phyloP scores from a whole-genome alignment of 495 filamentous ascomycete genomes.

The Lophiostoma macrostomum region DNA sequence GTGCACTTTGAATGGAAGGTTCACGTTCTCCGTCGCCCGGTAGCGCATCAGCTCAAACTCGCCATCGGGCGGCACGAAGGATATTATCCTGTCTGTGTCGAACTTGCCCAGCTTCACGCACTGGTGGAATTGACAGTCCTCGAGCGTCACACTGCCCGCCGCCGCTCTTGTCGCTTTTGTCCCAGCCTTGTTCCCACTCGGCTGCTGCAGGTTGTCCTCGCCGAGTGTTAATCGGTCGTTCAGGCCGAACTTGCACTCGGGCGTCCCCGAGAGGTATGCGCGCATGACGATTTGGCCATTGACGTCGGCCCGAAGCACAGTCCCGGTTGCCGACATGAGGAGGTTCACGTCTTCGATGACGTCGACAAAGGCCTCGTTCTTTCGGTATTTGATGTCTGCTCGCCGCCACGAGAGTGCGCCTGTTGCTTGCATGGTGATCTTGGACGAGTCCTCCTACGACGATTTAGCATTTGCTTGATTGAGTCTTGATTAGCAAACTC shows the following conservation, averaged over 20 bases:
- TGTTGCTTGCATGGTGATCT: slow-evolving; percentile 99
- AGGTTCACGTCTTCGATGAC: slow-evolving; percentile 99
- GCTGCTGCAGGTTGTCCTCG: slow-evolving; percentile 63
- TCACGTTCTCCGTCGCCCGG: slow-evolving; percentile 98
- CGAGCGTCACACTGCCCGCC: slow-evolving; percentile 90
- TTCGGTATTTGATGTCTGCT: slow-evolving; percentile 96
- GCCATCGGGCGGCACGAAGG: slow-evolving; percentile 95
- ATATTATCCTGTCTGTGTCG: slow-evolving; percentile 95
- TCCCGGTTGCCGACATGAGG: slow-evolving; percentile 93
- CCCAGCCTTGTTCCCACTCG: slow-evolving; percentile 65
- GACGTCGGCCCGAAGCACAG: slow-evolving; percentile 93
- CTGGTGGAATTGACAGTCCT: slow-evolving; percentile 99
- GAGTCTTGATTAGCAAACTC: not conserved
- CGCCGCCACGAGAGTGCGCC: slow-evolving; percentile 96
- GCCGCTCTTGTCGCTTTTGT: slow-evolving; percentile 91
- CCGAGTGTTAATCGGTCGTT: slow-evolving; percentile 94
- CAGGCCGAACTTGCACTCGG: slow-evolving; percentile 98
- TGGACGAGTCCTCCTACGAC: slow-evolving; percentile 73
- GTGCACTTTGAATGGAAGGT: slow-evolving; percentile 97
- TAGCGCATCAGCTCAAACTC: slow-evolving; percentile 99
- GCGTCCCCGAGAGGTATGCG: slow-evolving; percentile 92
- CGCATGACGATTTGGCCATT: slow-evolving; percentile 99
- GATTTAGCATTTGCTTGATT: slow-evolving; percentile 7
- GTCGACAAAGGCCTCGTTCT: slow-evolving; percentile 50
- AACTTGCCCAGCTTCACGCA: slow-evolving; percentile 98